Evolutionary conservation across 257 asterid species (phyloP), one percentile per base, ranked within the genome.

Genomic region (Jacaranda copaia): DNA sequence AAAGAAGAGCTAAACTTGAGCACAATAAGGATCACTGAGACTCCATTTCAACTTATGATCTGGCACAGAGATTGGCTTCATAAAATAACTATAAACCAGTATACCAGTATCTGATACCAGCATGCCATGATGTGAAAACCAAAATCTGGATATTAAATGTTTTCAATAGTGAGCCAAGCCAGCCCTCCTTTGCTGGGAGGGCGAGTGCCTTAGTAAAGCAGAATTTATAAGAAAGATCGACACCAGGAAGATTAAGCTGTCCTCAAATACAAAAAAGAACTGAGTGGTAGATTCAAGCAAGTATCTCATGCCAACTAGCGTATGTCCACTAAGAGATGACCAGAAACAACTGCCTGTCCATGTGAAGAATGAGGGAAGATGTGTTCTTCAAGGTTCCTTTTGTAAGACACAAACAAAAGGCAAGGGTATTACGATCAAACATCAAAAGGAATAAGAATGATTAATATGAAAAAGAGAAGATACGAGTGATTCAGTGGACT

Each of bases 1-100:
- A 77, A 67, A 80, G 69, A 77, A 76, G 60, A 73, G 64, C 19
- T 36, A 53, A 45, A 57, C 3, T 70, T 58, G 74, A 72, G 52
- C 66, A 74, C 35, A 68, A 65, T 51, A 65, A 46, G 43, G 56
- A 45, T 66, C 16, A 39, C 61, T 52, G 10, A 70, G 56, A 75
- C 11, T 16, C 52, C 66, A 6, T 46, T 57, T 48, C 8, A 13
- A 73, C 46, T 13, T 14, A 7, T 7, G 38, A 52, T 58, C 43
- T 78, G 52, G 20, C 67, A 42, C 20, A 75, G 20, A 55, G 45
- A 63, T 55, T 25, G 20, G 32, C 38, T 8, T 42, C 40, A 42
- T 35, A 8, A 52, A 15, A 14, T 12, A 77, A 55, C n/a, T 55
- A 62, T 45, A 16, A 49, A 77, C 61, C 36, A 57, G 15, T 18